These are phyloP conservation scores for Verruconis gallopava DNA, from an alignment of 2,329 filamentous ascomycete genomes.

Conservation along the genomic window DNA sequence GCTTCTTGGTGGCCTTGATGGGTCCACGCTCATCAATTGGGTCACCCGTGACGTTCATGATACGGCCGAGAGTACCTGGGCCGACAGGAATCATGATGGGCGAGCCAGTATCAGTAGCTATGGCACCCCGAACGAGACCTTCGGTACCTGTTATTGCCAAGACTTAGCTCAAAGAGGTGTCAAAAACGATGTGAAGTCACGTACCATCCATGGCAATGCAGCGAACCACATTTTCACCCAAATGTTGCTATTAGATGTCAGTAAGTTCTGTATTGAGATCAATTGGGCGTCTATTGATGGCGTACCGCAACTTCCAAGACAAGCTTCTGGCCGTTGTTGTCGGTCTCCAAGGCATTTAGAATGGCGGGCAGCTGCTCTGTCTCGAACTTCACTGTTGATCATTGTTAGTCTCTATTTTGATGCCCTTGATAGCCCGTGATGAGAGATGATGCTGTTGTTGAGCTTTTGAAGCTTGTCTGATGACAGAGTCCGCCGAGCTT, in stretches of 20 bases:
- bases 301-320: conserved; percentile 89
- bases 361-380: conserved; percentile 85
- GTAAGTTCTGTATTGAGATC: neutral
- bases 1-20: conserved; percentile 80
- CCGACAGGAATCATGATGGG: conserved; percentile 97
- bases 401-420: conserved; percentile 23
- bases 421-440: conserved; percentile 10
- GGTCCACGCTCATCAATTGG: conserved; percentile 99
- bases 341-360: conserved; percentile 88
- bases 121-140: conserved; percentile 90
- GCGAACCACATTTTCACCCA: conserved; percentile 97
- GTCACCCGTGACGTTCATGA: conserved; percentile 99
- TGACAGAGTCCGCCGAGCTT: too few relatives aligned
- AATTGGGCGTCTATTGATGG: conserved; percentile 7
- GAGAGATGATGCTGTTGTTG: conserved; percentile 24
- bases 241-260: conserved; percentile 66
- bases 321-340: conserved; percentile 88
- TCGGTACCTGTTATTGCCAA: conserved; percentile 57
- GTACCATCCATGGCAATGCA: conserved; percentile 99
- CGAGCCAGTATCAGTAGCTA: conserved; percentile 74
- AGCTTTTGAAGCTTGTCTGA: conserved; percentile 27
- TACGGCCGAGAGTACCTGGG: conserved; percentile 85
- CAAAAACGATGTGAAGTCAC: conserved; percentile 16
- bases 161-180: conserved; percentile 13
- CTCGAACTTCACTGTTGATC: conserved; percentile 81